A percentile compares a stretch with the other conserved stretches of the same genome.
phyloP scores from a whole-genome alignment of 2,329 filamentous ascomycete species.

The Fusarium graminum region DNA sequence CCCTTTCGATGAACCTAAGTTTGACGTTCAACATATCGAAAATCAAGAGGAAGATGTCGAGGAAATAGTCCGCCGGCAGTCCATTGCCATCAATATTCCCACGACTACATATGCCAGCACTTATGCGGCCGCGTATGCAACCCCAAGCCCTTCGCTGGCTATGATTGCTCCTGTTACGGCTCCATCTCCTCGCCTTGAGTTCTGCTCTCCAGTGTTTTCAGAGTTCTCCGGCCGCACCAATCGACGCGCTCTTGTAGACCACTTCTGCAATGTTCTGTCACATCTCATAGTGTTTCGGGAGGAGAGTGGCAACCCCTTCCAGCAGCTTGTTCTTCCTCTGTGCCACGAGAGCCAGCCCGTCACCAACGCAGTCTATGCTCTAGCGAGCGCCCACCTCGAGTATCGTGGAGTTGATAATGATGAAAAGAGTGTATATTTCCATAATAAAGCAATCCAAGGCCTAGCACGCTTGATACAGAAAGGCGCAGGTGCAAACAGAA shows the following conservation, averaged over 20 bases:
- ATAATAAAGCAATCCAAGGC: conserved; percentile 70
- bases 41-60: conserved; percentile 48
- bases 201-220: conserved; percentile 65
- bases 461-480: conserved; percentile 69
- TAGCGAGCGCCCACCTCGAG: conserved; percentile 86
- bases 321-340: conserved; percentile 72
- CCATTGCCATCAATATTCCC: conserved; percentile 34
- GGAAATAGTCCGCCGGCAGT: conserved; percentile 46
- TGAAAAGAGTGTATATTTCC: conserved; percentile 70
- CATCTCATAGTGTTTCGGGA: conserved; percentile 75
- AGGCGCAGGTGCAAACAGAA: conserved; percentile 63
- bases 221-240: conserved; percentile 69
- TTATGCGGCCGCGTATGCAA: conserved; percentile 34
- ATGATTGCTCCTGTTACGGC: conserved; percentile 44
- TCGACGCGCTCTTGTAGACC: conserved; percentile 68
- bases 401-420: conserved; percentile 67
- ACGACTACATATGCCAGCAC: conserved; percentile 37
- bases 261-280: conserved; percentile 74
- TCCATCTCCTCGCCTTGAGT: conserved; percentile 60
- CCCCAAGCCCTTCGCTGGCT: conserved; percentile 45
- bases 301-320: conserved; percentile 72
- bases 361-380: conserved; percentile 85
- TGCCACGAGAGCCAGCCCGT: conserved; percentile 69
- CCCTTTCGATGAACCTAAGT: conserved; percentile 38
- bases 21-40: conserved; percentile 30